Evolutionary conservation across 1,139 yeast species (phyloP).

Genomic region (Lodderomyces parapsilosis): DNA sequence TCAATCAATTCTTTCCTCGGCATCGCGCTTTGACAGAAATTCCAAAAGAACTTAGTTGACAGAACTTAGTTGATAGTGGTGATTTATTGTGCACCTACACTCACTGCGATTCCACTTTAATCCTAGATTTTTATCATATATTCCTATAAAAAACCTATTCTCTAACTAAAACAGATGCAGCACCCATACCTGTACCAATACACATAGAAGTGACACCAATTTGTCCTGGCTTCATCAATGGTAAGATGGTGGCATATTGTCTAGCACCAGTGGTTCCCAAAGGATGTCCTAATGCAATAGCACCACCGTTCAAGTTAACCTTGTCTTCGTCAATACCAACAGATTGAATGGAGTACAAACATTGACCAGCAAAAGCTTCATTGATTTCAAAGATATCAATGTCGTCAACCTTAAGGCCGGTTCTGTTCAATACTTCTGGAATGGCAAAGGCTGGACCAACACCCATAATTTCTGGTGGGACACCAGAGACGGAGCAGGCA

Average conservation of each 20-base stretch:
- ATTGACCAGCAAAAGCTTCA: slow-evolving; percentile 97
- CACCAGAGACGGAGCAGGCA: slow-evolving; percentile 77
- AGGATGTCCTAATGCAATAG: slow-evolving; percentile 95
- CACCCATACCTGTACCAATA: slow-evolving; percentile 98
- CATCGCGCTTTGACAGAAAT: no score
- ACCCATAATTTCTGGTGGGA: slow-evolving; percentile 97
- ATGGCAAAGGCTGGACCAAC: slow-evolving; percentile 95
- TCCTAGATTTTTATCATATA: background rate
- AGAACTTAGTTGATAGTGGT: no score
- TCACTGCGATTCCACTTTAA: background rate
- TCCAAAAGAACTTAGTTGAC: no score
- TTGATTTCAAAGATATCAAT: slow-evolving; percentile 80
- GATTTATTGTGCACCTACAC: no score
- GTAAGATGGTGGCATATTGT: slow-evolving; percentile 82
- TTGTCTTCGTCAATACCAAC: slow-evolving; percentile 66
- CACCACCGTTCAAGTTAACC: slow-evolving; percentile 93
- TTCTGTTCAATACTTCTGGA: slow-evolving; percentile 69
- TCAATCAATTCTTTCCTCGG: no score
- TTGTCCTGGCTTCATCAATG: slow-evolving; percentile 78
- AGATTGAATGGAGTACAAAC: slow-evolving; percentile 68
- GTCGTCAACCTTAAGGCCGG: slow-evolving; percentile 64
- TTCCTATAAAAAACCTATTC: slow-evolving; percentile 44
- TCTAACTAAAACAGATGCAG: slow-evolving; percentile 79
- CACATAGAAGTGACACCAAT: slow-evolving; percentile 94
- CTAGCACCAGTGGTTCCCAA: slow-evolving; percentile 96